Base-by-base conservation (phyloP, 1,284 basidiomycete species). In the Ceratobasidium theobromae region DNA sequence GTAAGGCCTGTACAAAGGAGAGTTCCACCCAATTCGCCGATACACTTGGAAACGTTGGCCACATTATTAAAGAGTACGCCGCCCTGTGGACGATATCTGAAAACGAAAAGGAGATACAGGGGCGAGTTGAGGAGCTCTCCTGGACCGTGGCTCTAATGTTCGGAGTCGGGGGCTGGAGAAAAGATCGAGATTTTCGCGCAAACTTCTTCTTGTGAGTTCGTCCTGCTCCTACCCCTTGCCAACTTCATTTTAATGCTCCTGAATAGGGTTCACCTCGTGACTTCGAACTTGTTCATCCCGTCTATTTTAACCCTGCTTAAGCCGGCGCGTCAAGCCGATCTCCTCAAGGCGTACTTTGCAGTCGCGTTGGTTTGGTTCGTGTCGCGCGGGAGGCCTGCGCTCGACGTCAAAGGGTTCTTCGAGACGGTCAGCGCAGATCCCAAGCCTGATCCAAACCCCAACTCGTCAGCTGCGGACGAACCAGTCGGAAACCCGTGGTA, bases 201-300 rank as follows among this genome's bases (percentile, higher is more conserved):
- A 53, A 69, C 41, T 69, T 69, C 53, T 69, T 68, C 67, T 45
- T 68, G 67, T 69, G 40, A 48, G 68, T 67, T 41, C 45, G 40
- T 23, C 32, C 23, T 3, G 11, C 16, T 28, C 27, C 16, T 30
- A 25, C 35, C 23, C 32, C 11, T 4, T 5, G 4, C n/a, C 1
- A 32, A 27, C 14, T 30, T 25, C n/a, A 32, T n/a, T 25, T 23
- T 21, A 9, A 32, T 33, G n/a, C n/a, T 23, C 25, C 1, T 25
- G 35, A 1, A 23, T 57, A 69, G 68, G 3, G 55, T 68, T n/a
- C 69, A 69, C 62, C 33, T 65, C 4, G 62, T 69, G 23, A 69
- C 60, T 1, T 58, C 53, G 16, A 18, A 55, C 32, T n/a, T 69
- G 23, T 69, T 69, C 48, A 11, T 69, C 18, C 62, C 69, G n/a